Percentiles rank a stretch among this genome's conserved stretches.
Conservation (phyloP, 2,329 filamentous ascomycete genomes). For the Aspergillus ochraceus region DNA sequence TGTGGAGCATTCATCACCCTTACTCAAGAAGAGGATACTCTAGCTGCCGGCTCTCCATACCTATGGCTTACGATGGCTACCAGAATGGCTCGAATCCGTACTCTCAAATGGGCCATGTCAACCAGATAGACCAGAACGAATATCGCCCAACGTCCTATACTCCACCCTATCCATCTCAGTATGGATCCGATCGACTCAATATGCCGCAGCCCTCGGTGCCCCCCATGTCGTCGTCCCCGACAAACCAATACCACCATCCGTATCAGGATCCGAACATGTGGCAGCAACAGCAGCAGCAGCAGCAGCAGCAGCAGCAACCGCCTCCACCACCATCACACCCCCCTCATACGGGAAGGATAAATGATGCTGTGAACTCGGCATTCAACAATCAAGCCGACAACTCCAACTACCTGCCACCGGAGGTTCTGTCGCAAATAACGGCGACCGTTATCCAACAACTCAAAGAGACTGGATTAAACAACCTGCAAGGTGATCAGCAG, state of each 20-base stretch:
- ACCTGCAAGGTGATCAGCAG: conserved; percentile 25
- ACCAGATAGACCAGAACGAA: conserved; percentile 22
- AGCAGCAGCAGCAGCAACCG: conserved; percentile 8
- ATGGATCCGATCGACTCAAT: conserved; percentile 30
- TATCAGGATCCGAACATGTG: conserved; percentile 18
- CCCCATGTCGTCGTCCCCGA: conserved; percentile 17
- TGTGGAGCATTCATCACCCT: not conserved
- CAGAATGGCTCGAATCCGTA: conserved; percentile 32
- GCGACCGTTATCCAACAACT: conserved; percentile 60
- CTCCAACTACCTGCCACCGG: conserved; percentile 56
- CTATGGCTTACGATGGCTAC: conserved; percentile 49
- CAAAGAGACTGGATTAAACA: conserved; percentile 47
- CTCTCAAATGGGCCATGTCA: conserved; percentile 26
- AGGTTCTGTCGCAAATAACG: conserved; percentile 62
- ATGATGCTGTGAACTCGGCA: conserved; percentile 58
- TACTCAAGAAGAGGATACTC: not conserved
- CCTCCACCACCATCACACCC: conserved; percentile 6
- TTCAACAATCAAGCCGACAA: conserved; percentile 54
- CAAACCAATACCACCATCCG: conserved; percentile 21
- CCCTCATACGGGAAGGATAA: conserved; percentile 44
- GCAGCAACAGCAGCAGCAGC: conserved; percentile 19
- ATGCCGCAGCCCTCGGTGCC: conserved; percentile 40
- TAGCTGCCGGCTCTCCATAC: conserved; percentile 4
- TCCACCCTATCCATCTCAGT: conserved; percentile 35
- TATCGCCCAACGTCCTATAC: conserved; percentile 25